Evolutionary conservation across 768 basidiomycete species (phyloP), one percentile per base, ranked within the genome.

Genomic region (Boletus rubescentipes): DNA sequence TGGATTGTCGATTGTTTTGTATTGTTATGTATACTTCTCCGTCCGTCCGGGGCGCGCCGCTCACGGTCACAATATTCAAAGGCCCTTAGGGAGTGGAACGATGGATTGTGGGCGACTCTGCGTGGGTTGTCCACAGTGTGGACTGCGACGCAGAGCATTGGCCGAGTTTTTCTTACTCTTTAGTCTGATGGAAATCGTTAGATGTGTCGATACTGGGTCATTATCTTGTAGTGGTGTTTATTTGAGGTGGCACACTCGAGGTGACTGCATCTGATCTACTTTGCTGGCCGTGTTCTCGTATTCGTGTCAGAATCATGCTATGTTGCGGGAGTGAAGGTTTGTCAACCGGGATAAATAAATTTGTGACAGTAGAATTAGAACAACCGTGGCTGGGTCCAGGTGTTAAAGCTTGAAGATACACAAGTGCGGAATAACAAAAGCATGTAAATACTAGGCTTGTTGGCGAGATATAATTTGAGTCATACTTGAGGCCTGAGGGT

Each of bases 81-180:
- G 81, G 48, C 81, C 81, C 80, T 83, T 60, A 82, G 81, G 83
- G 61, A 59, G 56, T 65, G 47, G 49, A 61, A 53, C 23, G 55
- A 61, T 62, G 51, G 51, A 53, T 58, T 55, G 53, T 46, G 16
- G 34, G 55, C 36, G 42, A 53, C 51, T 46, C 47, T 51, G 18
- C n/a, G 41, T 50, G 56, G 38, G 46, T 55, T 42, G 56, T 51
- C 43, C 44, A 57, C 41, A 38, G 39, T 15, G 55, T 63, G 54
- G 52, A 54, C 61, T 55, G 54, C 55, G 44, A 49, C 66, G 61
- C 61, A 50, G 61, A 36, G 50, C 57, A 58, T 60, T 49, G 47
- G 40, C 31, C 44, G 45, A 45, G 30, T 39, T 55, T 60, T 47
- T 49, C 47, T 54, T 48, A 51, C 37, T 48, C 37, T 43, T 56